These are phyloP conservation scores for Volvariella surrecta DNA, from an alignment of 1,284 basidiomycete genomes.

Conservation along the genomic window DNA sequence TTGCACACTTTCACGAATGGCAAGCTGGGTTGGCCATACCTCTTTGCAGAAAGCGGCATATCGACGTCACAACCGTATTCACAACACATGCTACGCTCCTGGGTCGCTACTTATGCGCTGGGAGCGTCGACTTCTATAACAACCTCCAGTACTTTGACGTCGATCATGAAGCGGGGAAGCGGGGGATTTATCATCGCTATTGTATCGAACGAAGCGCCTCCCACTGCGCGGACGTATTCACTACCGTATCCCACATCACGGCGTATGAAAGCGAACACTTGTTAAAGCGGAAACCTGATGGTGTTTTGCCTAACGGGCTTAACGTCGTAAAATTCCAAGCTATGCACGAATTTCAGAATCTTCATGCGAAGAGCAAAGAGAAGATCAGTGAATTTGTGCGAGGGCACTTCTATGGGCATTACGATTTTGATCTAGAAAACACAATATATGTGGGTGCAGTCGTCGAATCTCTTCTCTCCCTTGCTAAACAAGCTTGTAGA, in stretches of 20 bases:
- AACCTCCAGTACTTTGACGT: constrained; percentile 99
- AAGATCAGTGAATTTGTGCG: constrained; percentile 98
- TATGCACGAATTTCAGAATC: constrained; percentile 84
- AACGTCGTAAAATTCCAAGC: constrained; percentile 95
- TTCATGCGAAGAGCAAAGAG: constrained; percentile 86
- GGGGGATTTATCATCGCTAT: constrained; percentile 89
- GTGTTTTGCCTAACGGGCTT: constrained; percentile 95
- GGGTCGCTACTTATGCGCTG: constrained; percentile 96
- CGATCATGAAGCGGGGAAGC: constrained; percentile 97
- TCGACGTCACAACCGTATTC: constrained; percentile 97
- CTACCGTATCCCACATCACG: constrained; percentile 96
- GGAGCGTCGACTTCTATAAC: constrained; percentile 98
- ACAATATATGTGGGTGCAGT: constrained; percentile 73
- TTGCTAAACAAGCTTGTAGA: constrained; percentile 24
- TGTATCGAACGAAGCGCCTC: constrained; percentile 94
- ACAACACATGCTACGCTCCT: constrained; percentile 98
- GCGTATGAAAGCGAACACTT: constrained; percentile 96
- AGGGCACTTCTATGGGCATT: constrained; percentile 97
- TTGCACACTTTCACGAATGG: constrained; percentile 99
- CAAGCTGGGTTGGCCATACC: constrained; percentile 97
- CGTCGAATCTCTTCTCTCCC: neutral
- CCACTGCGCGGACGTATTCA: constrained; percentile 97
- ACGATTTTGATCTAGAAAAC: constrained; percentile 93
- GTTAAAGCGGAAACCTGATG: constrained; percentile 96
- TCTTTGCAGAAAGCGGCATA: constrained; percentile 90